Evolutionary conservation across 2,329 filamentous ascomycete species (phyloP), one percentile per base, ranked within the genome.

Genomic region (Alternaria sp.): DNA sequence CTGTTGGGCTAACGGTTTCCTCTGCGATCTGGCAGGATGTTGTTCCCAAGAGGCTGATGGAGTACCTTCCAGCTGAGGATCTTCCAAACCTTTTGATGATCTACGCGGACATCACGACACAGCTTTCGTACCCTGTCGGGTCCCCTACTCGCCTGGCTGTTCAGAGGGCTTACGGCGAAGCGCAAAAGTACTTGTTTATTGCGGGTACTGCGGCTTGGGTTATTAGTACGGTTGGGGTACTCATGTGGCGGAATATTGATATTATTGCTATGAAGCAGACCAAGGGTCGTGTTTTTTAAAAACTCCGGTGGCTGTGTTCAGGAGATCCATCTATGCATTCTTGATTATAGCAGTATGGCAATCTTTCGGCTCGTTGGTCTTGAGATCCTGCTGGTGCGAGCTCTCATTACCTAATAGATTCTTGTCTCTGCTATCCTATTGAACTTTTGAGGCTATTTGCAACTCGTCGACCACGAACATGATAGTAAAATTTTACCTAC

Each of bases 21-120:
- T 82, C 82, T 0, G 86, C 86, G 4, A 84, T 90, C 58, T 90
- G 87, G 87, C 85, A 83, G 0, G 80, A 82, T 56, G 81, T 83
- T 1, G 84, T 90, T 61, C 82, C 81, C 5, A 72, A 78, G 14
- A 81, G 81, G 8, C 78, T 89, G 13, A 63, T 54, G 10, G 49
- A 48, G n/a, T 58, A 62, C 9, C 77, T 88, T 0, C 85, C 86
- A 17, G 54, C 77, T 3, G 72, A 75, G 1, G 68, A 63, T 23
- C 76, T 80, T 67, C 68, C 68, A 41, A 80, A 76, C 23, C 41
- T 61, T 34, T 39, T 57, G 31, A 60, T 48, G 4, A 79, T 89
- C 44, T 85, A 85, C 60, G 79, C 80, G 31, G 79, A 80, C 65
- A 67, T 88, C 21, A 77, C 77, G 1, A 79, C 77, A 5, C 88